Conservation (phyloP, 352 stramenopile genomes). For the Thalassiosira tumida region DNA sequence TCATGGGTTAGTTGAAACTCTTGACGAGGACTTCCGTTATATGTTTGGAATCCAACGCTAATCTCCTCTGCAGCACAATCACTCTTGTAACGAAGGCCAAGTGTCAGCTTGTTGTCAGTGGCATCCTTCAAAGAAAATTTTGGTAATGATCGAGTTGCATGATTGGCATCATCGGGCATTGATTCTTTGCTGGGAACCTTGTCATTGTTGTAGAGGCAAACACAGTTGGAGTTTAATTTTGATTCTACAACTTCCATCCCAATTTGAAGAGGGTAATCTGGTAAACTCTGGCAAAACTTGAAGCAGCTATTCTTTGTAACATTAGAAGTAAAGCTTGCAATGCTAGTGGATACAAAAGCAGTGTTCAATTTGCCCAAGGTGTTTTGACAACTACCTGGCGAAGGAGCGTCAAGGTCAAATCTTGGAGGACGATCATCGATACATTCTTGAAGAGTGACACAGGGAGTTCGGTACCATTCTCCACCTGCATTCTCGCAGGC, state of each 20-base stretch:
- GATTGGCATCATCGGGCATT: neutral
- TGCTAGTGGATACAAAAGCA: conserved; percentile 15
- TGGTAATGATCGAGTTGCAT: conserved; percentile 28
- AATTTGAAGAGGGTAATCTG: conserved; percentile 37
- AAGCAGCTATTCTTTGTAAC: conserved; percentile 1
- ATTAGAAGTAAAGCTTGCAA: neutral
- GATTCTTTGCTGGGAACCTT: conserved; percentile 14
- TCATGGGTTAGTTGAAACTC: conserved; percentile 28
- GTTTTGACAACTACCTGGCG: conserved; percentile 18
- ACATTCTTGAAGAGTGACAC: conserved; percentile 57
- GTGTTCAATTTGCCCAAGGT: conserved; percentile 20
- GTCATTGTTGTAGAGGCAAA: conserved; percentile 12
- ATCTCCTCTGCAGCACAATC: conserved; percentile 23
- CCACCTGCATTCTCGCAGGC: conserved; percentile 67
- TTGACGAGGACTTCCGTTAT: neutral
- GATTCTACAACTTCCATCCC: conserved; percentile 9
- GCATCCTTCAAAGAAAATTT: conserved; percentile 36
- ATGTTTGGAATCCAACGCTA: neutral
- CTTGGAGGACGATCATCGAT: conserved; percentile 62
- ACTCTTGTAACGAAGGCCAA: neutral
- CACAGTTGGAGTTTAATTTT: neutral
- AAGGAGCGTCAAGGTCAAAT: conserved; percentile 6
- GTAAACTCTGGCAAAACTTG: conserved; percentile 33
- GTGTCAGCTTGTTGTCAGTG: neutral
- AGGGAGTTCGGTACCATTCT: conserved; percentile 49